phyloP scores from a whole-genome alignment of 768 basidiomycete genomes.

The Phylloporus sp. region DNA sequence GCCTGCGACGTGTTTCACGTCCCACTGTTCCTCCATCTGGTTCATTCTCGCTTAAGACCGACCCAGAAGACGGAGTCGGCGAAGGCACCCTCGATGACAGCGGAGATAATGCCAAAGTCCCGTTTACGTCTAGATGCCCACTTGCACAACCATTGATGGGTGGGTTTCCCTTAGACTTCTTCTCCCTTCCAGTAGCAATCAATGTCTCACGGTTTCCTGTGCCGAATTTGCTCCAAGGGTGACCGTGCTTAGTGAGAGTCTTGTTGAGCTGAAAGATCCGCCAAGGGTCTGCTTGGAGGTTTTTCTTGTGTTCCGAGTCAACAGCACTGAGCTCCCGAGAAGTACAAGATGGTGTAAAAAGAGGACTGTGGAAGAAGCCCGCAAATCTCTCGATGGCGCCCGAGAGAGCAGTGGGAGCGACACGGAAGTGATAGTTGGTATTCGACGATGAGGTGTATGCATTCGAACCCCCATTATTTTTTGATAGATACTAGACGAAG shows the following conservation, averaged over 20 bases:
- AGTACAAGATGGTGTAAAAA: slow-evolving; percentile 84
- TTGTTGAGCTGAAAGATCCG: slow-evolving; percentile 96
- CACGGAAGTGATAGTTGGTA: slow-evolving; percentile 85
- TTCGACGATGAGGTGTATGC: slow-evolving; percentile 90
- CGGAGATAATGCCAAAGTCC: slow-evolving; percentile 38
- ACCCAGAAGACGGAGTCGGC: slow-evolving; percentile 54
- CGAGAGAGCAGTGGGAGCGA: slow-evolving; percentile 57
- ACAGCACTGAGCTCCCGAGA: slow-evolving; percentile 91
- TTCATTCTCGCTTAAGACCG: slow-evolving; percentile 54
- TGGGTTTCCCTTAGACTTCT: slow-evolving; percentile 48
- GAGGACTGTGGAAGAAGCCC: slow-evolving; percentile 89
- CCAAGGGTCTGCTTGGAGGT: slow-evolving; percentile 86
- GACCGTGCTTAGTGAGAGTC: slow-evolving; percentile 70
- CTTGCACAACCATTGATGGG: slow-evolving; percentile 23
- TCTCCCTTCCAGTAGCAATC: slow-evolving; percentile 54
- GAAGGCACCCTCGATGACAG: slow-evolving; percentile 55
- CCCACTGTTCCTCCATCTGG: slow-evolving; percentile 77
- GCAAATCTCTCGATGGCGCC: slow-evolving; percentile 76
- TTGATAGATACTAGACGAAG: slow-evolving; percentile 57
- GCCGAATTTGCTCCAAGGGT: slow-evolving; percentile 90
- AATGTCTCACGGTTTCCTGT: slow-evolving; percentile 79
- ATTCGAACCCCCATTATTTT: slow-evolving; percentile 85
- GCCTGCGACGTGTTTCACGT: slow-evolving; percentile 70
- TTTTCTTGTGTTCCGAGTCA: slow-evolving; percentile 96
- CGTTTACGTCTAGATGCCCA: slow-evolving; percentile 15